A percentile compares a stretch with the other conserved stretches of the same genome.
These are phyloP conservation scores for Diutina ranongensis DNA, from an alignment of 1,139 yeast species.

Conservation along the genomic window DNA sequence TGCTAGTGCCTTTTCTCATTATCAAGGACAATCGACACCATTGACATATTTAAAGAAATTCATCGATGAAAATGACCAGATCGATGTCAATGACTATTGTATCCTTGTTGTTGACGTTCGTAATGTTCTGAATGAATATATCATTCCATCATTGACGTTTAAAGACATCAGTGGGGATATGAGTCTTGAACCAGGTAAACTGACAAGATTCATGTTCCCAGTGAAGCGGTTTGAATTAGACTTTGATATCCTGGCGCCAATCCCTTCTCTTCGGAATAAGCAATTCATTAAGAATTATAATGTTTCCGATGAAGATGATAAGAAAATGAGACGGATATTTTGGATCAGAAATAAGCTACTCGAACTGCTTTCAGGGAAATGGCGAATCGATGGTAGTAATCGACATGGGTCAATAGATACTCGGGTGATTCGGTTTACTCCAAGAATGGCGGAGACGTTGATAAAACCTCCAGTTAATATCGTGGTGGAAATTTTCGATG, in stretches of 20 bases:
- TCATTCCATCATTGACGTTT: conserved; percentile 8
- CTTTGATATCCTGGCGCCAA: conserved; percentile 31
- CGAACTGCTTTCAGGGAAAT: conserved; percentile 45
- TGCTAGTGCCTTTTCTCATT: conserved; percentile 10
- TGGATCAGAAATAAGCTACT: conserved; percentile 72
- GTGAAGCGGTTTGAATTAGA: conserved; percentile 40
- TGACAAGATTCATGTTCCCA: conserved; percentile 60
- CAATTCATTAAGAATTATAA: conserved; percentile 62
- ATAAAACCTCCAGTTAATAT: conserved; percentile 38
- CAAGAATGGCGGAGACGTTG: conserved; percentile 39
- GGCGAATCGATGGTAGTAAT: conserved; percentile 29
- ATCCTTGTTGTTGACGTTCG: conserved; percentile 56
- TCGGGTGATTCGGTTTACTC: conserved; percentile 50
- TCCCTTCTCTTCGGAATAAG: conserved; percentile 67
- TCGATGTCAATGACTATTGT: conserved; percentile 41
- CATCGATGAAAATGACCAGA: conserved; percentile 14
- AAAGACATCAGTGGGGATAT: not conserved
- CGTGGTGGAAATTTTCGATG: conserved; percentile 14
- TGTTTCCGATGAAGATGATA: conserved; percentile 41
- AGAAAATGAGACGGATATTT: conserved; percentile 47
- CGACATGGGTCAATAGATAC: conserved; percentile 53
- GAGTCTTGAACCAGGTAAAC: conserved; percentile 33
- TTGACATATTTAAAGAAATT: conserved; percentile 12
- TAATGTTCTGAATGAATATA: conserved; percentile 52
- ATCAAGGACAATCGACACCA: conserved; percentile 12